These are phyloP conservation scores for Apiotrichum gracile DNA, from an alignment of 1,284 basidiomycete genomes.

Conservation along the genomic window DNA sequence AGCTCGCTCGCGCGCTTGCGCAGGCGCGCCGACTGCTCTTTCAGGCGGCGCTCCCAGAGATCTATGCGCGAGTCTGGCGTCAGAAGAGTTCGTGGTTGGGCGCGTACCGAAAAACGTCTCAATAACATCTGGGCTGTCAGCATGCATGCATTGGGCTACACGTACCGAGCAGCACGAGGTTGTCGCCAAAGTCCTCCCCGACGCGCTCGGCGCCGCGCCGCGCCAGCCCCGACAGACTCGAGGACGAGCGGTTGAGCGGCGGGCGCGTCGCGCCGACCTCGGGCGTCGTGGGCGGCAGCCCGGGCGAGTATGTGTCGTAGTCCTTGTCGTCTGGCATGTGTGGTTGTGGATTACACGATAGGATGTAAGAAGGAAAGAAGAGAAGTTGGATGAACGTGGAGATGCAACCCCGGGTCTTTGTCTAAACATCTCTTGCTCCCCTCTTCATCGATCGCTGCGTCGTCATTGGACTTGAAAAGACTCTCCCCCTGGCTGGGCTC, in stretches of 20 bases:
- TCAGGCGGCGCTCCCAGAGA: slow-evolving; percentile 75
- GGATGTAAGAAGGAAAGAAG: background rate
- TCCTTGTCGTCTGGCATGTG: background rate
- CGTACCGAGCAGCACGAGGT: slow-evolving; percentile 41
- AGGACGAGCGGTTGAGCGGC: slow-evolving; percentile 12
- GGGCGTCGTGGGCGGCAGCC: slow-evolving; percentile 2
- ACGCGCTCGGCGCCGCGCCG: slow-evolving; percentile 30
- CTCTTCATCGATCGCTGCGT: too few relatives aligned
- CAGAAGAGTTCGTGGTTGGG: background rate
- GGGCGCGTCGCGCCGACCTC: background rate
- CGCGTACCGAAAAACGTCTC: slow-evolving; percentile 46
- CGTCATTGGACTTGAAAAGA: too few relatives aligned
- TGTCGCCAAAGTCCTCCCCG: slow-evolving; percentile 39
- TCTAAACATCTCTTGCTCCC: too few relatives aligned
- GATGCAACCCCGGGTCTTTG: too few relatives aligned
- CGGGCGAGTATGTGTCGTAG: slow-evolving; percentile 4
- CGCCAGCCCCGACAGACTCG: slow-evolving; percentile 30
- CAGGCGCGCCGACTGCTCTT: slow-evolving; percentile 75
- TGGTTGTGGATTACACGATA: background rate
- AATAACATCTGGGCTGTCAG: slow-evolving; percentile 37
- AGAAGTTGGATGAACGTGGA: background rate
- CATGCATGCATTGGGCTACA: background rate
- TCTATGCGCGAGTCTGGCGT: slow-evolving; percentile 72
- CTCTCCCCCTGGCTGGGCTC: too few relatives aligned
- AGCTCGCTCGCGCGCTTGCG: slow-evolving; percentile 69